These are phyloP conservation scores for Entomortierella lignicola DNA, from an alignment of 192 early-diverging fungal genomes.

Conservation along the genomic window DNA sequence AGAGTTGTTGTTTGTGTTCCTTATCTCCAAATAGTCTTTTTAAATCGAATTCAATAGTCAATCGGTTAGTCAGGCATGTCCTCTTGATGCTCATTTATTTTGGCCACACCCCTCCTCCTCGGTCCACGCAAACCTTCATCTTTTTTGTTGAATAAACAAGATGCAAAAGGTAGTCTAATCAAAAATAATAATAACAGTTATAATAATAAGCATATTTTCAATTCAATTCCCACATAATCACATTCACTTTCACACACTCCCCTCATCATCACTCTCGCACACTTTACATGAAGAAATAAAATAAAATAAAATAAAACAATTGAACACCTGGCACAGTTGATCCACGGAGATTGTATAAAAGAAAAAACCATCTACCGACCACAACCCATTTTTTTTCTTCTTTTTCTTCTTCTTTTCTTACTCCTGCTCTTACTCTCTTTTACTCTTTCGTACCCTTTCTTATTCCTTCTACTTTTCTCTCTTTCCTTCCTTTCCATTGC, in stretches of 20 bases:
- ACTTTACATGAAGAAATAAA: too few species aligned
- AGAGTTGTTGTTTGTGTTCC: background rate
- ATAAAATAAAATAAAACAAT: background rate
- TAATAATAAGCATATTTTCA: background rate
- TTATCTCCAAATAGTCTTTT: constrained; percentile 21
- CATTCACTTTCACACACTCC: constrained; percentile 29
- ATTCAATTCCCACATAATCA: constrained; percentile 2
- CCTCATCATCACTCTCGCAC: background rate
- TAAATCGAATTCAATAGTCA: constrained; percentile 14
- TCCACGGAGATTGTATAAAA: constrained; percentile 2
- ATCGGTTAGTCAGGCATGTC: background rate
- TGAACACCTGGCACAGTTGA: background rate
- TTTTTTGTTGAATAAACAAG: background rate
- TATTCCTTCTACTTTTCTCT: background rate
- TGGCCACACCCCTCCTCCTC: background rate
- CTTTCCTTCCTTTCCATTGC: background rate
- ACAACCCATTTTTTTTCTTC: constrained; percentile 15
- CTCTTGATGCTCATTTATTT: background rate
- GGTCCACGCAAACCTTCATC: background rate
- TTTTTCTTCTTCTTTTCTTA: background rate
- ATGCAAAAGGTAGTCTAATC: background rate
- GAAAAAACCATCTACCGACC: constrained; percentile 1
- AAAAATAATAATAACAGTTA: background rate
- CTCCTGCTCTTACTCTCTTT: background rate
- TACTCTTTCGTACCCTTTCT: background rate